Evolutionary conservation across 352 stramenopile genomes (phyloP), one percentile per base, ranked within the genome.

Genomic region (Globisporangium barbulae): DNA sequence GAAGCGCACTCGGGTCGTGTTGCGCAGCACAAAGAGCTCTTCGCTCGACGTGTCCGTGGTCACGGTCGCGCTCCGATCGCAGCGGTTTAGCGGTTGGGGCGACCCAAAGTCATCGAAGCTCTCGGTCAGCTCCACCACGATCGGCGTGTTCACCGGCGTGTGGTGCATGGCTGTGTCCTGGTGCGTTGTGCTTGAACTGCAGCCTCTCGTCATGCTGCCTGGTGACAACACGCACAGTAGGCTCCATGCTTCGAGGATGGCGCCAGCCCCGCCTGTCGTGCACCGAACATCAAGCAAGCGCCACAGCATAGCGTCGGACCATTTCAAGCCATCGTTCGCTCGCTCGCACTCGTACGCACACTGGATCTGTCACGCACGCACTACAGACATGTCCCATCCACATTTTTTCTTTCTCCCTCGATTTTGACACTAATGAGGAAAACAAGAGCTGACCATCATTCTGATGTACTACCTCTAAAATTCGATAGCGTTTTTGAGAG

Each of bases 1-100:
- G 63, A 83, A 91, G 62, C 77, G 83, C 42, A 47, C 48, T 19
- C 49, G n/a, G 33, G 37, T 64, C 15, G 59, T 56, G 44, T 59
- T 45, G 12, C 52, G 52, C 31, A 58, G 21, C 33, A 45, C 52
- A 10, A 58, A 58, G 52, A 58, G 52, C 9, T 58, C 52, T 25
- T 58, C 31, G 12, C 52, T 58, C 1, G 52, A 58, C 52, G 25
- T 39, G 52, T 58, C 52, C 2, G 52, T 58, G 10, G 52, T 58
- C n/a, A 41, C 56, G 41, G 25, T 63, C 56, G 41, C 56, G 10
- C 44, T 52, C 42, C 42, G 41, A 1, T 47, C 41, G 33, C 47
- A 35, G 30, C 44, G 44, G 31, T 10, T 44, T 9, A 13, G 30
- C 47, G 42, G 28, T 21, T n/a, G 56, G 22, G 56, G 52, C 10